A percentile compares a stretch with the other conserved stretches of the same genome.
These are phyloP conservation scores for Podila epicladia DNA, from an alignment of 192 early-diverging fungal species.

Conservation along the genomic window DNA sequence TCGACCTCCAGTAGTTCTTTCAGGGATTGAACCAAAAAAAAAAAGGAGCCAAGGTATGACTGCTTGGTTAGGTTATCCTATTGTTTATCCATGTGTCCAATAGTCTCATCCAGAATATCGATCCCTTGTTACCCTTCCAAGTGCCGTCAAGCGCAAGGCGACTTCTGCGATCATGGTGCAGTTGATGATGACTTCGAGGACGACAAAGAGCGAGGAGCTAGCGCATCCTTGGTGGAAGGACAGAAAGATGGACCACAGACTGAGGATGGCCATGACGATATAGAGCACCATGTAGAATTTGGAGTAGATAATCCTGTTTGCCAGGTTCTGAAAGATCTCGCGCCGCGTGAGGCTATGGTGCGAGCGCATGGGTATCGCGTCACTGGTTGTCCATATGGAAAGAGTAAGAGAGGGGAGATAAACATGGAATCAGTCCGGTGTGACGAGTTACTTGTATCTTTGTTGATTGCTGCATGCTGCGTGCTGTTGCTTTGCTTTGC, in stretches of 20 bases:
- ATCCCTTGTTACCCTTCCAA: conserved; percentile 59
- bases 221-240: conserved; percentile 43
- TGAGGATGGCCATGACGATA: conserved; percentile 59
- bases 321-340: conserved; percentile 64
- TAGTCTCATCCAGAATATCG: not conserved
- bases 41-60: not conserved
- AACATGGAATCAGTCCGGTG: too few relatives aligned
- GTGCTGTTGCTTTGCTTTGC: too few relatives aligned
- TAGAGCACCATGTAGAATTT: conserved; percentile 67
- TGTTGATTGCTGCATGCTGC: too few relatives aligned
- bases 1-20: conserved; percentile 68
- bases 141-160: conserved; percentile 67
- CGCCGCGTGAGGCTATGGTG: conserved; percentile 60
- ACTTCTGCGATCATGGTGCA: conserved; percentile 82
- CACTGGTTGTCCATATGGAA: conserved; percentile 7
- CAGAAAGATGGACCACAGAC: conserved; percentile 60
- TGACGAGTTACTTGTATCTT: too few relatives aligned
- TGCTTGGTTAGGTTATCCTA: not conserved
- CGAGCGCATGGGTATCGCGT: conserved; percentile 44
- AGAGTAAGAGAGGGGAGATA: too few relatives aligned
- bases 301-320: conserved; percentile 69
- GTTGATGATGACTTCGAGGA: conserved; percentile 77
- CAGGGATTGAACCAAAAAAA: too few relatives aligned
- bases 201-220: conserved; percentile 71
- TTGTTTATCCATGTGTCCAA: not conserved